Percentiles rank a stretch among this genome's conserved stretches.
Conservation (phyloP, 345 rosid species). For the Crucihimalaya himalaica region DNA sequence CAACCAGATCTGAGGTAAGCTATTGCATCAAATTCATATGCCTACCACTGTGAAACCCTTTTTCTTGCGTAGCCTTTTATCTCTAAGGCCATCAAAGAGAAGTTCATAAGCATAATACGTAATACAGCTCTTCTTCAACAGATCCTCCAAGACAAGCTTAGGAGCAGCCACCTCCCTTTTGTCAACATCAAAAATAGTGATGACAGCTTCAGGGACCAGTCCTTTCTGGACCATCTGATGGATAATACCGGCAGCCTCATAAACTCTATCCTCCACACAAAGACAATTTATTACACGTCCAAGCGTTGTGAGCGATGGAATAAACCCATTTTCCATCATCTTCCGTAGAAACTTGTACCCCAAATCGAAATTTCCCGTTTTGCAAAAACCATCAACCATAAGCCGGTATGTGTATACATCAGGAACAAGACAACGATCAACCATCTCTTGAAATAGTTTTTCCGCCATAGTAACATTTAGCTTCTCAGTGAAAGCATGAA, state of each 20-base stretch:
- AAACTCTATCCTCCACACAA: slow-evolving; percentile 64
- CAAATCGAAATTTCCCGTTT: slow-evolving; percentile 58
- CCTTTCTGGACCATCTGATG: slow-evolving; percentile 69
- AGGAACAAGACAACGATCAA: slow-evolving; percentile 54
- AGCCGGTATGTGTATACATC: slow-evolving; percentile 75
- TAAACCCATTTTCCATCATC: slow-evolving; percentile 61
- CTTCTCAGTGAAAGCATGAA: slow-evolving; percentile 65
- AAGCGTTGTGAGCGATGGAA: slow-evolving; percentile 67
- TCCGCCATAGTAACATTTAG: slow-evolving; percentile 60
- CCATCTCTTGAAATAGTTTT: slow-evolving; percentile 75
- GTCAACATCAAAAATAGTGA: slow-evolving; percentile 69
- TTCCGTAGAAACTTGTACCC: slow-evolving; percentile 59
- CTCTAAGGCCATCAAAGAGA: slow-evolving; percentile 79
- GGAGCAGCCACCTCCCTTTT: slow-evolving; percentile 86
- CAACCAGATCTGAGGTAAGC: slow-evolving; percentile 6
- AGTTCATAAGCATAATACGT: slow-evolving; percentile 84
- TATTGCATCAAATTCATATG: slow-evolving; percentile 22
- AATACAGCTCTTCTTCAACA: slow-evolving; percentile 78
- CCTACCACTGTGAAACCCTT: slow-evolving; percentile 39
- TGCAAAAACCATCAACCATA: slow-evolving; percentile 85
- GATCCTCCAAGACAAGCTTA: slow-evolving; percentile 84
- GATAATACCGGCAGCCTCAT: slow-evolving; percentile 70
- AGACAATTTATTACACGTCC: slow-evolving; percentile 90
- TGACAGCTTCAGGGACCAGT: slow-evolving; percentile 75
- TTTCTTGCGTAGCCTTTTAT: slow-evolving; percentile 67